These are phyloP conservation scores for Mayamaea pseudoterrestris DNA, from an alignment of 108 stramenopile species.

Conservation along the genomic window DNA sequence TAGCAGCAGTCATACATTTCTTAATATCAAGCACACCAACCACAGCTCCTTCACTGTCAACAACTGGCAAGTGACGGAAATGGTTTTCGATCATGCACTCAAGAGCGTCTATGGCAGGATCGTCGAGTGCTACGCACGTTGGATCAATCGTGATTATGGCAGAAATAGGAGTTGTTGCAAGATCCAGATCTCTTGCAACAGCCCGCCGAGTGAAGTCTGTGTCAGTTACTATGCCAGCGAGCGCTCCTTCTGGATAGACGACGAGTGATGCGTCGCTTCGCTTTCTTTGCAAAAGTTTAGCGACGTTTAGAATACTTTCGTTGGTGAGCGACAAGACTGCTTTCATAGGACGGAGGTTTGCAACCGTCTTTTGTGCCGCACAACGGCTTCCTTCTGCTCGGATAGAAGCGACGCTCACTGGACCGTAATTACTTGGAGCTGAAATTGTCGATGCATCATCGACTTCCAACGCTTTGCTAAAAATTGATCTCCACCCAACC, in stretches of 20 bases:
- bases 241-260: constrained; percentile 33
- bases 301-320: constrained; percentile 38
- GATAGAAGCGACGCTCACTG: too few species aligned
- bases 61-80: constrained; percentile 87
- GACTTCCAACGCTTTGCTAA: constrained; percentile 48
- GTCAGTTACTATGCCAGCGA: constrained; percentile 79
- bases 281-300: constrained; percentile 52
- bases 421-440: too few species aligned
- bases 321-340: constrained; percentile 28
- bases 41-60: constrained; percentile 67
- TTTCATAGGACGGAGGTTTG: constrained; percentile 65
- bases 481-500: constrained; percentile 76
- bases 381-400: too few species aligned
- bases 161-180: constrained; percentile 36
- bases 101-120: constrained; percentile 82
- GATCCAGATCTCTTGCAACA: constrained; percentile 59
- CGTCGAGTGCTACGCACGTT: constrained; percentile 63
- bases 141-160: constrained; percentile 82
- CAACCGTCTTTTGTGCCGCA: constrained; percentile 20
- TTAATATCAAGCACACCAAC: constrained; percentile 88
- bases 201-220: constrained; percentile 65
- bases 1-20: constrained; percentile 89
- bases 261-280: constrained; percentile 57
- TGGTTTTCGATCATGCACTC: constrained; percentile 87
- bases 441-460: constrained; percentile 47